Conservation (phyloP, 1,284 basidiomycete genomes). For the Ganoderma resinaceum region DNA sequence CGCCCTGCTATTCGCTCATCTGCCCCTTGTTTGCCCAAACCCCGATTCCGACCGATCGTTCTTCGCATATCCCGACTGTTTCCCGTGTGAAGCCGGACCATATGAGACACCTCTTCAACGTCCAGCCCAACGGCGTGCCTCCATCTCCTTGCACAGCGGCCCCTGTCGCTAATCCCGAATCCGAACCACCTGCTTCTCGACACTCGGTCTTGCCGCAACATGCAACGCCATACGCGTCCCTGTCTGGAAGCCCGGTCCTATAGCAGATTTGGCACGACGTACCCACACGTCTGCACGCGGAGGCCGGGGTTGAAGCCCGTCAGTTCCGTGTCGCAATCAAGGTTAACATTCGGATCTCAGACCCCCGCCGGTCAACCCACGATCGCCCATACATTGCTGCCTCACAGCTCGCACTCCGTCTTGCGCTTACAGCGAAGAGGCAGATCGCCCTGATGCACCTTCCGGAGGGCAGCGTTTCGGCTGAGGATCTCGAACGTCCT, state of each 20-base stretch:
- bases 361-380: conserved; percentile 3
- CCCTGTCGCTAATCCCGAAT: conserved; percentile 1
- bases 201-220: neutral
- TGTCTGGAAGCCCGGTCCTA: neutral
- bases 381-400: conserved; percentile 5
- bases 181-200: neutral
- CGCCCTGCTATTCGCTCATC: neutral
- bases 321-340: conserved; percentile 5
- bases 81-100: conserved; percentile 2
- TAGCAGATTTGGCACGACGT: neutral
- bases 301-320: neutral
- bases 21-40: neutral
- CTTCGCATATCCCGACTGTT: neutral
- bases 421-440: neutral
- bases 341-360: conserved; percentile 3
- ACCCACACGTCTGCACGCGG: conserved; percentile 1
- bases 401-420: conserved; percentile 1
- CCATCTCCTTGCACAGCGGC: neutral
- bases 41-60: neutral
- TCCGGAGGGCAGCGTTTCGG: neutral
- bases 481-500: neutral
- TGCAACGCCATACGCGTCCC: neutral
- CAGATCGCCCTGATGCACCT: neutral
- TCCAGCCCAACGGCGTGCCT: neutral
- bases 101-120: neutral